Conservation (phyloP, 2,329 filamentous ascomycete genomes). For the Diaporthe sp. region DNA sequence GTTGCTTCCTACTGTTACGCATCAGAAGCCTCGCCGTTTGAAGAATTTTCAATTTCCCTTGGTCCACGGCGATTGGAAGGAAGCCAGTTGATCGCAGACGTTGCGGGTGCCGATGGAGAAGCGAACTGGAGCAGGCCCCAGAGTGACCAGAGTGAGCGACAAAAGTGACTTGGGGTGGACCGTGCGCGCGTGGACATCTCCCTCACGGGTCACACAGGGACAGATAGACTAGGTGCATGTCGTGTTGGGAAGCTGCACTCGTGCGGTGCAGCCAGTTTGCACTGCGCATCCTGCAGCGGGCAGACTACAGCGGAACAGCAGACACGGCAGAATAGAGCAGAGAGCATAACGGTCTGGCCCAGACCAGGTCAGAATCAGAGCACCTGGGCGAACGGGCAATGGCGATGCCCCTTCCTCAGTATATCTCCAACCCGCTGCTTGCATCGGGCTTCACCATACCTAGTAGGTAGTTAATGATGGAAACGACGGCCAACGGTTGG, state of each 20-base stretch:
- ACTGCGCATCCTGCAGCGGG: neutral
- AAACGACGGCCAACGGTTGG: neutral
- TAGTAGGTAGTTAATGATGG: neutral
- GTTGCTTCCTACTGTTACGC: neutral
- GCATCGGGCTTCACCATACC: neutral
- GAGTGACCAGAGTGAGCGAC: neutral
- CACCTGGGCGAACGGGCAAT: neutral
- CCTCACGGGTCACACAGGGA: neutral
- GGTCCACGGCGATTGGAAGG: neutral
- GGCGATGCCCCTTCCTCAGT: slow-evolving; percentile 5
- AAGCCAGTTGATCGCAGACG: slow-evolving; percentile 10
- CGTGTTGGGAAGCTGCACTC: slow-evolving; percentile 21
- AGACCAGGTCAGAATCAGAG: neutral
- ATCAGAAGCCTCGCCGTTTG: neutral
- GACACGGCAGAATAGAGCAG: neutral
- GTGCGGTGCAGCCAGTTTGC: neutral
- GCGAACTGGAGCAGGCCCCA: neutral
- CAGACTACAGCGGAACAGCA: neutral
- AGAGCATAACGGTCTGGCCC: neutral
- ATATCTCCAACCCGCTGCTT: neutral
- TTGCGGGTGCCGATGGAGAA: slow-evolving; percentile 15
- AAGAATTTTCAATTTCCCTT: neutral
- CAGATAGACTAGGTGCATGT: neutral
- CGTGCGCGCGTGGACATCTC: neutral
- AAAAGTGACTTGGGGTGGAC: neutral